A percentile compares a stretch with the other conserved stretches of the same genome.
phyloP scores from a whole-genome alignment of 176 grass and related monocot species.

The Elymus sibiricus region DNA sequence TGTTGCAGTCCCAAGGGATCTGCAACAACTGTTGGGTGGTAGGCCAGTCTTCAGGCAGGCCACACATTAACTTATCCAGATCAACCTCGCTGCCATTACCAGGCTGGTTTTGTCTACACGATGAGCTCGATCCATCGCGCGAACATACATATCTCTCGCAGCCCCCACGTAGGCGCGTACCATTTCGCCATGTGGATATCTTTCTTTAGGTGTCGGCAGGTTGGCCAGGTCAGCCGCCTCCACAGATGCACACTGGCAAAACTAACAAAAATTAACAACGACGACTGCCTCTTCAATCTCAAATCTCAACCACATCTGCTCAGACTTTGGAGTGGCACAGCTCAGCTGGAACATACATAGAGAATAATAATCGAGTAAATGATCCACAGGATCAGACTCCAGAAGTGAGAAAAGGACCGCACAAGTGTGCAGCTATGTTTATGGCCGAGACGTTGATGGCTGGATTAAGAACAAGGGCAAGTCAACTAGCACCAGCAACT shows the following conservation, averaged over 20 bases:
- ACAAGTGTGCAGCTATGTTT: not conserved
- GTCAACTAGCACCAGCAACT: not conserved
- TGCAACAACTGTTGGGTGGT: not conserved
- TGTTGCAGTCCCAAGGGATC: not conserved
- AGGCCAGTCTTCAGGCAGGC: not conserved
- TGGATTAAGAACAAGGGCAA: not conserved
- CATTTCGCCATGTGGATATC: not conserved
- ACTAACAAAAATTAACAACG: not conserved
- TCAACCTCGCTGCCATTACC: not conserved
- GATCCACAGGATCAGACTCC: not conserved
- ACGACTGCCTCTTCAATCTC: not conserved
- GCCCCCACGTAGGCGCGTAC: not conserved
- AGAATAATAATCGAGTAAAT: not conserved
- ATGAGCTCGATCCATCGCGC: not conserved
- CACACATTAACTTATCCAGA: not conserved
- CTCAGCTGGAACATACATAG: not conserved
- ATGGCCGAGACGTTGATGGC: not conserved
- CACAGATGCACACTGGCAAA: not conserved
- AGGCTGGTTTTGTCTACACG: not conserved
- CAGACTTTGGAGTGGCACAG: not conserved
- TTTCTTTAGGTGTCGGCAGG: conserved; percentile 15
- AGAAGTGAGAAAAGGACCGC: not conserved
- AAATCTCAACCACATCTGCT: not conserved
- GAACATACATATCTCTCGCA: not conserved
- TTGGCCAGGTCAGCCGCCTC: not conserved